Conservation (phyloP, 73 alveolate species). For the Paramecium biaurelia region DNA sequence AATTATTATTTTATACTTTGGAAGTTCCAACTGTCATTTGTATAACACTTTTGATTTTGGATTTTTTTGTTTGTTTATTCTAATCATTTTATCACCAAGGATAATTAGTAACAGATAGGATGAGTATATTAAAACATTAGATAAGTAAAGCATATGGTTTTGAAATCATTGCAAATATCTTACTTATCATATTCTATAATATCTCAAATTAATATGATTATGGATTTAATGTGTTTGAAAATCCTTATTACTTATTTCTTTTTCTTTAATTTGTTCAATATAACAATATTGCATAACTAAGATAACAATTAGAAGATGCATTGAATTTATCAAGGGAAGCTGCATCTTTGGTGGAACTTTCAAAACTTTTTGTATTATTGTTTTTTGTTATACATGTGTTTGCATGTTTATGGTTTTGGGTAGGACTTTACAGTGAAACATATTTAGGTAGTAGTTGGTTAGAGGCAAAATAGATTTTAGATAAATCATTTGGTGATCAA, state of each 20-base stretch:
- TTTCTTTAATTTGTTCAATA: neutral
- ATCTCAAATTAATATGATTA: neutral
- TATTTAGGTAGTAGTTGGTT: constrained; percentile 38
- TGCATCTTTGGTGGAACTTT: constrained; percentile 44
- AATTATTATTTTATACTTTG: neutral
- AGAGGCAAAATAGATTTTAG: neutral
- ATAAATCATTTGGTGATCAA: constrained; percentile 24
- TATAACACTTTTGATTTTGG: neutral
- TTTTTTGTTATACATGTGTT: constrained; percentile 53
- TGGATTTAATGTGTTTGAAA: neutral
- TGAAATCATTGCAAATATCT: neutral
- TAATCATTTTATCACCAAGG: constrained; percentile 30
- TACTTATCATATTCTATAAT: neutral
- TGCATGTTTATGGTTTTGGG: constrained; percentile 65
- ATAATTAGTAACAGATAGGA: neutral
- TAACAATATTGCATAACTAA: neutral
- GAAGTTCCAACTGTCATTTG: constrained; percentile 5
- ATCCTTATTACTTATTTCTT: constrained; percentile 5
- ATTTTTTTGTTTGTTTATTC: neutral
- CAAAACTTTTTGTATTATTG: constrained; percentile 20
- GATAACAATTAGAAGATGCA: constrained; percentile 32
- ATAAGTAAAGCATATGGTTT: constrained; percentile 9
- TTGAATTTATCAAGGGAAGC: constrained; percentile 35
- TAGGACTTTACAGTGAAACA: neutral
- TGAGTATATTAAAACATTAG: neutral